A percentile compares a stretch with the other conserved stretches of the same genome.
phyloP scores from a whole-genome alignment of 1,139 yeast species.

The Wickerhamiella infanticola region DNA sequence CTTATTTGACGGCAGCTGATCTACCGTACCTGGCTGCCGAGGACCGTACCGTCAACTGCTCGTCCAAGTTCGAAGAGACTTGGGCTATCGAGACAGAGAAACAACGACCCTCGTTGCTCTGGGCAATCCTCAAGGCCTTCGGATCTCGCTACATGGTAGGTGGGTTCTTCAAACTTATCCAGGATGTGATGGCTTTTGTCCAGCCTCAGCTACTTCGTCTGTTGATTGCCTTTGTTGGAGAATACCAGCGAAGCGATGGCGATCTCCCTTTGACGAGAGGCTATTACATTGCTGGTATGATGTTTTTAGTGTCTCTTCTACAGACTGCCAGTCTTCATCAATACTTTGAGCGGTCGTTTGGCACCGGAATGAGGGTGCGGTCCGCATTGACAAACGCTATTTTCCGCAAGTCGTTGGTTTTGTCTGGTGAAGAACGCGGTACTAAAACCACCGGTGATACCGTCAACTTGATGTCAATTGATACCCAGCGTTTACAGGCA shows the following conservation, averaged over 20 bases:
- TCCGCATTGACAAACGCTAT: slow-evolving; percentile 66
- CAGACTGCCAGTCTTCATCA: slow-evolving; percentile 87
- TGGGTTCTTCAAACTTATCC: slow-evolving; percentile 60
- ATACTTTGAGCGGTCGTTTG: slow-evolving; percentile 79
- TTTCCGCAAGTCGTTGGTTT: slow-evolving; percentile 61
- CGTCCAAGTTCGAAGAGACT: slow-evolving; percentile 33
- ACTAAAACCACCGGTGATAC: slow-evolving; percentile 88
- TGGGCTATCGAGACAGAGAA: slow-evolving; percentile 40
- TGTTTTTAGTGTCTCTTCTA: slow-evolving; percentile 68
- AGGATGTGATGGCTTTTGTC: slow-evolving; percentile 67
- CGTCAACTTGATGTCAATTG: slow-evolving; percentile 93
- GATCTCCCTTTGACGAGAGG: slow-evolving; percentile 62
- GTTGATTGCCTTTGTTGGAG: slow-evolving; percentile 70
- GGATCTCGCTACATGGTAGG: slow-evolving; percentile 57
- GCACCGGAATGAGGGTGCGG: slow-evolving; percentile 79
- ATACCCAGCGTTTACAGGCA: slow-evolving; percentile 87
- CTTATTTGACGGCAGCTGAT: slow-evolving; percentile 59
- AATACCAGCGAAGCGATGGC: slow-evolving; percentile 32
- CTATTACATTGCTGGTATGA: slow-evolving; percentile 60
- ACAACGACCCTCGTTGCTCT: slow-evolving; percentile 44
- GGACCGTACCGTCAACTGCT: slow-evolving; percentile 33
- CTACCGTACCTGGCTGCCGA: slow-evolving; percentile 65
- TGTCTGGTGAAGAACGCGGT: slow-evolving; percentile 74
- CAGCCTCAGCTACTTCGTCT: slow-evolving; percentile 77
- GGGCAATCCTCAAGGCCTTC: slow-evolving; percentile 51